These are phyloP conservation scores for Leishmania tarentolae DNA, from an alignment of 208 protist genomes.

Conservation along the genomic window DNA sequence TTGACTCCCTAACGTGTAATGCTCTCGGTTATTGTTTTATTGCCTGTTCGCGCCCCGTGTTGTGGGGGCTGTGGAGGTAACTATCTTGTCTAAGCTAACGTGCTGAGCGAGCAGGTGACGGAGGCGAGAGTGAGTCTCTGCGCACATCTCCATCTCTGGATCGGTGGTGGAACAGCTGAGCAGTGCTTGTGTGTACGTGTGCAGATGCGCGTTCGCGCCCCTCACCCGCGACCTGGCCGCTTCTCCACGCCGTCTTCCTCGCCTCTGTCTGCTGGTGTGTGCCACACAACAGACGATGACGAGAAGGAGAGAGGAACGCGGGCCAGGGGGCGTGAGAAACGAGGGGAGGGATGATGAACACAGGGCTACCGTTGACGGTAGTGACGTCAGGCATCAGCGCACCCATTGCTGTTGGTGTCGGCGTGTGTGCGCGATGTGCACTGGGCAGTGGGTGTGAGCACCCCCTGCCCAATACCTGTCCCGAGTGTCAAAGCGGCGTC, in stretches of 20 bases:
- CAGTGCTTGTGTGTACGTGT: not conserved
- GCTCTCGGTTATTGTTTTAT: not conserved
- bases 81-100: not conserved
- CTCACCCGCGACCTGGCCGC: not conserved
- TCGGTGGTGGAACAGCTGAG: not conserved
- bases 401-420: not conserved
- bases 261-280: not conserved
- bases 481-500: not conserved
- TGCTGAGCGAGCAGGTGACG: not conserved
- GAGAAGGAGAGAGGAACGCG: not conserved
- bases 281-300: too few relatives aligned
- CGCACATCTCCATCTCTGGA: not conserved
- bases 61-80: not conserved
- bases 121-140: not conserved
- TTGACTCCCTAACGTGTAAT: constrained; percentile 1
- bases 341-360: not conserved
- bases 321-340: not conserved
- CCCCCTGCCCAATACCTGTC: not conserved
- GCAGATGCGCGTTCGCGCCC: not conserved
- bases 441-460: not conserved
- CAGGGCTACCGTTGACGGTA: not conserved
- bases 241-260: not conserved
- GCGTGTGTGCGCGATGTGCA: not conserved
- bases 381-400: not conserved
- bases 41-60: too few relatives aligned